Evolutionary conservation across 352 stramenopile species (phyloP).

Genomic region (Pythium vanterpoolii): DNA sequence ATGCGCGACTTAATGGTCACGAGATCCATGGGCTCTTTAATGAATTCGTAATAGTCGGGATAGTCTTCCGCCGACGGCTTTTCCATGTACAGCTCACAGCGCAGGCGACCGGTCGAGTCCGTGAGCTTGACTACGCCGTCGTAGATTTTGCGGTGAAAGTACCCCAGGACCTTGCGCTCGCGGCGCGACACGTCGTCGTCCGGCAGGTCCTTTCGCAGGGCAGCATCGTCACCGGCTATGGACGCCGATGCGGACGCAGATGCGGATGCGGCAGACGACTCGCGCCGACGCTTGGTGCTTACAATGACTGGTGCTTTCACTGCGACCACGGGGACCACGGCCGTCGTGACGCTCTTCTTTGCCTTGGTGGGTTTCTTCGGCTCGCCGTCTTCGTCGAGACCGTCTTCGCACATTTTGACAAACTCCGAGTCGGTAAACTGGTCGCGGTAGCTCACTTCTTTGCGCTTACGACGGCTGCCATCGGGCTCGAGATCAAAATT

Average conservation of each 20-base stretch:
- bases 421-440: slow-evolving; percentile 86
- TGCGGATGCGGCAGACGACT: slow-evolving; percentile 1
- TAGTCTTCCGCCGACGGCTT: slow-evolving; percentile 80
- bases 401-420: slow-evolving; percentile 86
- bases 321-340: background rate
- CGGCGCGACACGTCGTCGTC: slow-evolving; percentile 40
- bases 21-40: slow-evolving; percentile 86
- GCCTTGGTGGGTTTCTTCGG: slow-evolving; percentile 27
- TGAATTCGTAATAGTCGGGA: slow-evolving; percentile 89
- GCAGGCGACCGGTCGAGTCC: slow-evolving; percentile 61
- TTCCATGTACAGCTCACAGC: slow-evolving; percentile 72
- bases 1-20: slow-evolving; percentile 82
- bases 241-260: slow-evolving; percentile 1
- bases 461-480: slow-evolving; percentile 58
- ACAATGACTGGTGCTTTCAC: slow-evolving; percentile 11
- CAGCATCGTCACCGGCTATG: slow-evolving; percentile 14
- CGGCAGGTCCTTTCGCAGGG: slow-evolving; percentile 32
- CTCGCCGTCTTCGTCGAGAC: slow-evolving; percentile 45
- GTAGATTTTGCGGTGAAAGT: slow-evolving; percentile 84
- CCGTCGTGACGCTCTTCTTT: slow-evolving; percentile 15
- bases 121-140: slow-evolving; percentile 80
- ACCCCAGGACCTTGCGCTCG: slow-evolving; percentile 66
- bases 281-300: slow-evolving; percentile 22
- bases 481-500: slow-evolving; percentile 57
- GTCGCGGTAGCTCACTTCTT: slow-evolving; percentile 85